Evolutionary conservation across 305 asterid genomes (phyloP).

Genomic region (Solanum aculeatissimum): DNA sequence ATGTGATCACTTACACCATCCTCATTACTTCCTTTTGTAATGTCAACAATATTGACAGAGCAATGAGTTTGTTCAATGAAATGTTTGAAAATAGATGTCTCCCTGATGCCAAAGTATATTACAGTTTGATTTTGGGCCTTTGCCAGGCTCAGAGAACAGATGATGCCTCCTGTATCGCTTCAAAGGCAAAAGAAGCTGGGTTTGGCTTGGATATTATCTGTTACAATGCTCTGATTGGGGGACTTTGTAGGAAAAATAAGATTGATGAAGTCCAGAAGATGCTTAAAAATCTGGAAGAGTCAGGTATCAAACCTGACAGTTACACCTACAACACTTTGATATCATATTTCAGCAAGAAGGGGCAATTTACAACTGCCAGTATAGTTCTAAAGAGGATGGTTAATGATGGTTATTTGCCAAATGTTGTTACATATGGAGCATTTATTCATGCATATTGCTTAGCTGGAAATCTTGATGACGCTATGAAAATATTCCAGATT

Average conservation of each 20-base stretch:
- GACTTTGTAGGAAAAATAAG: constrained; percentile 58
- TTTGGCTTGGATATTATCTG: constrained; percentile 44
- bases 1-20: constrained; percentile 44
- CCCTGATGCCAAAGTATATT: constrained; percentile 60
- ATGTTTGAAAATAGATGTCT: constrained; percentile 42
- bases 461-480: constrained; percentile 36
- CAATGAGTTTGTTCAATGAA: constrained; percentile 51
- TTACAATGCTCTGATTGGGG: constrained; percentile 64
- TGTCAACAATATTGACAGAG: constrained; percentile 63
- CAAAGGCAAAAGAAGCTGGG: constrained; percentile 59
- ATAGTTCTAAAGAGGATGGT: constrained; percentile 46
- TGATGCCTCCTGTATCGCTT: constrained; percentile 43
- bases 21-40: constrained; percentile 68
- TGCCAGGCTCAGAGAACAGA: constrained; percentile 57
- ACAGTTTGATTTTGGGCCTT: constrained; percentile 66
- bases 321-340: constrained; percentile 68
- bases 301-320: constrained; percentile 56
- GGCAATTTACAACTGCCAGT: constrained; percentile 41
- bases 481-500: constrained; percentile 46
- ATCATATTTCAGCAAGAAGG: constrained; percentile 49
- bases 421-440: constrained; percentile 66
- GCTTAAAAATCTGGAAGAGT: constrained; percentile 48
- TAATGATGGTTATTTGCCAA: constrained; percentile 46
- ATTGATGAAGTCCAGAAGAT: constrained; percentile 43
- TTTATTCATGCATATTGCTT: constrained; percentile 58